Base-by-base conservation (phyloP, 148 eudicot genomes). In the Silene latifolia region DNA sequence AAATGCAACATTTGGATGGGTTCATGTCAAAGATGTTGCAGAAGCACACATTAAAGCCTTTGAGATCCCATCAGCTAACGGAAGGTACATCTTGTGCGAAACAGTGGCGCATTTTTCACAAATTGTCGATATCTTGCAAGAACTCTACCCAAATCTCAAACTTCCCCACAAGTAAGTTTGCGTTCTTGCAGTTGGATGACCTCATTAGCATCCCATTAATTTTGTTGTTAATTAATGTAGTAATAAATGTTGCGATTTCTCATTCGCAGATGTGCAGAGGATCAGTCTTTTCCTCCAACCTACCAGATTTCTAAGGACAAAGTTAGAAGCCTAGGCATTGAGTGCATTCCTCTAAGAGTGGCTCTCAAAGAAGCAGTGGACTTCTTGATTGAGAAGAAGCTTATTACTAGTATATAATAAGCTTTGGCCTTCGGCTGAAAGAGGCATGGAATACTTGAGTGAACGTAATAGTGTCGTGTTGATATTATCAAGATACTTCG, bases 1-100 rank as follows among this genome's bases (percentile, higher is more conserved):
- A 32, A 79, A 87, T 79, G 39, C 60, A 6, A 7, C 78, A 0
- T 75, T 71, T 27, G 85, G 86, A 2, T 85, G 82, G 87, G 78
- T 89, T n/a, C 79, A 87, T 48, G 90, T 87, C 18, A 83, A 84
- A 78, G 88, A 89, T 78, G 89, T 87, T 12, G 93, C 83, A 0
- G 63, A 65, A 39, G 90, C 93, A 57, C 93, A 89, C 78, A 84
- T 89, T 77, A 81, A 57, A 12, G 93, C 89, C n/a, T 89, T 72
- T 72, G 93, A 89, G 78, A 77, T 81, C 25, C 79, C 83, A 64
- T 85, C 90, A 7, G 90, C 90, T 4, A 71, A 62, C 42, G 89
- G 90, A 73, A 76, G 92, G 53, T 87, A 83, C 47, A 77, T 79
- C 51, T 19, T 85, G 23, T 82, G 72, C 29, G 97, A 85, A 78